Conservation (phyloP, 768 basidiomycete genomes). For the Xerocomus spinulosus region DNA sequence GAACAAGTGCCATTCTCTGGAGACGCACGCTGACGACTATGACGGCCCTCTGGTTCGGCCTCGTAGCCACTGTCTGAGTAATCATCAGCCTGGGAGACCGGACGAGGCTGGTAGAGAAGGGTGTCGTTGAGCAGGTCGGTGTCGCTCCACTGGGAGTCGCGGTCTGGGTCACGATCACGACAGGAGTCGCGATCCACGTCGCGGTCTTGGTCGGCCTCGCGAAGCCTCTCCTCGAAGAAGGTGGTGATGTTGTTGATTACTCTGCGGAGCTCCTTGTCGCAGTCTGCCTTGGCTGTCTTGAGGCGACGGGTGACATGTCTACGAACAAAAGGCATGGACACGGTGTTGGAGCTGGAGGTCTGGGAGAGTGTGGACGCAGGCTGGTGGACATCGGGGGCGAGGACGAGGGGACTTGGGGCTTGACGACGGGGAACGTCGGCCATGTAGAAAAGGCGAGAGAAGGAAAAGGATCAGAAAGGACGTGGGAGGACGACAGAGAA, state of each 20-base stretch:
- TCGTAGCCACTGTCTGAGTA: slow-evolving; percentile 84
- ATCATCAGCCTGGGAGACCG: slow-evolving; percentile 60
- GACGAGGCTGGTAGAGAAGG: slow-evolving; percentile 54
- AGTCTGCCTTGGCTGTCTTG: slow-evolving; percentile 90
- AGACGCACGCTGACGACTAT: slow-evolving; percentile 75
- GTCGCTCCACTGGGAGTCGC: slow-evolving; percentile 56
- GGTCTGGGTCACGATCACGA: slow-evolving; percentile 46
- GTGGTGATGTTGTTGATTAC: slow-evolving; percentile 91
- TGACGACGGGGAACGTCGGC: slow-evolving; percentile 43
- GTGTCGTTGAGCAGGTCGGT: slow-evolving; percentile 55
- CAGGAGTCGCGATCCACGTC: slow-evolving; percentile 60
- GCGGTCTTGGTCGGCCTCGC: slow-evolving; percentile 63
- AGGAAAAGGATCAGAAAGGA: slow-evolving; percentile 11
- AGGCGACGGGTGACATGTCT: slow-evolving; percentile 91
- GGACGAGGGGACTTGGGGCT: slow-evolving; percentile 74
- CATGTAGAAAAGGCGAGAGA: slow-evolving; percentile 11
- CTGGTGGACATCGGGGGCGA: slow-evolving; percentile 55
- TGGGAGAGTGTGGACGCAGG: slow-evolving; percentile 20
- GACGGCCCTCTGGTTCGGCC: slow-evolving; percentile 56
- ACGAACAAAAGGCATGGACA: slow-evolving; percentile 89
- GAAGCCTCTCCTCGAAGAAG: slow-evolving; percentile 89
- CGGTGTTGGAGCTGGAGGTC: slow-evolving; percentile 63
- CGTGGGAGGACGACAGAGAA: slow-evolving; percentile 4
- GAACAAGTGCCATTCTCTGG: slow-evolving; percentile 38
- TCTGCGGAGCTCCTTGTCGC: slow-evolving; percentile 93